Evolutionary conservation across 305 asterid species (phyloP).

Genomic region (Fraxinus xanthoxyloides): DNA sequence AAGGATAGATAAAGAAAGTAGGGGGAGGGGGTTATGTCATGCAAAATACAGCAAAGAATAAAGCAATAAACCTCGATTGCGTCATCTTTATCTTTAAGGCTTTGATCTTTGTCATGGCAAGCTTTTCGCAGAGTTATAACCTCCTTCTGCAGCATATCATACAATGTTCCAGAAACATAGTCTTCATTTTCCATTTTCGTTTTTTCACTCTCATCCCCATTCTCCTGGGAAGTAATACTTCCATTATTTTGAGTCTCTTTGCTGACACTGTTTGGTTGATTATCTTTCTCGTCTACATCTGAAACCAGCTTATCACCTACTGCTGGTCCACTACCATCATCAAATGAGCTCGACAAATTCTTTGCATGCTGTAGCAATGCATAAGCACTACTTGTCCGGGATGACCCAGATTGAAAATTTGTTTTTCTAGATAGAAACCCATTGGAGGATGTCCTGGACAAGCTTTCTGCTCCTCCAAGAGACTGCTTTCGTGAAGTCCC

Average conservation of each 20-base stretch:
- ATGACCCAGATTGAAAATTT: constrained; percentile 35
- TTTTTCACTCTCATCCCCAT: constrained; percentile 45
- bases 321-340: constrained; percentile 30
- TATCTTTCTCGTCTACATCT: constrained; percentile 34
- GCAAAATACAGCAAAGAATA: background rate
- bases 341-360: constrained; percentile 39
- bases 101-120: constrained; percentile 75
- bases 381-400: constrained; percentile 34
- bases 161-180: constrained; percentile 65
- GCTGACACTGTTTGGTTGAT: constrained; percentile 22
- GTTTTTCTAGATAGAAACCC: constrained; percentile 45
- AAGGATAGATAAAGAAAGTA: background rate
- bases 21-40: background rate
- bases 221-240: constrained; percentile 34
- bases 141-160: constrained; percentile 90
- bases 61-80: constrained; percentile 64
- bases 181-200: constrained; percentile 49
- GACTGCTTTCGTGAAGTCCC: constrained; percentile 53
- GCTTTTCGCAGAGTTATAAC: constrained; percentile 63
- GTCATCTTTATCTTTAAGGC: constrained; percentile 76
- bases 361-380: constrained; percentile 46
- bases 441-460: constrained; percentile 44
- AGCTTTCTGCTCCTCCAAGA: constrained; percentile 57
- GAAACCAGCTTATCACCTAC: constrained; percentile 35
- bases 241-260: constrained; percentile 44